Percentiles rank a stretch among this genome's conserved stretches.
Conservation (phyloP, 805 yeast species). For the Schwanniomyces polymorphus region DNA sequence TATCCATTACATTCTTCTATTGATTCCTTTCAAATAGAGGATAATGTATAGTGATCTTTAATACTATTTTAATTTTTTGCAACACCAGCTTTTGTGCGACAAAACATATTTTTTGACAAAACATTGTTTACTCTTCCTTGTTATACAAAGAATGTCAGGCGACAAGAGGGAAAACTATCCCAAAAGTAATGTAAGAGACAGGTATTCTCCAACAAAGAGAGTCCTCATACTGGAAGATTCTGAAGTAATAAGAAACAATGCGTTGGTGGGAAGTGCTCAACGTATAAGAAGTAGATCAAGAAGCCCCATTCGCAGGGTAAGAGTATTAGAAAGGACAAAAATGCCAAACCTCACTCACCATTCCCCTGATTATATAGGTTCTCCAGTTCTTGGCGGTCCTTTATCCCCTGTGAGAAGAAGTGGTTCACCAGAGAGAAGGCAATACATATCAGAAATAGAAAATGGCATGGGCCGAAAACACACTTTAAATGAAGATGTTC, state of each 20-base stretch:
- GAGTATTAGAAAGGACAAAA: not conserved
- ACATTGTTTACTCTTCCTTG: not conserved
- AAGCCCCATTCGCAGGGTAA: not conserved
- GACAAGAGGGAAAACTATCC: slow-evolving; percentile 1
- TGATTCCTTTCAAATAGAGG: too few relatives aligned
- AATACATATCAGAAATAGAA: slow-evolving; percentile 29
- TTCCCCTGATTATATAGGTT: not conserved
- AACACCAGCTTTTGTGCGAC: not conserved
- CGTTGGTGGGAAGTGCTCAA: not conserved
- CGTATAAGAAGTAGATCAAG: not conserved
- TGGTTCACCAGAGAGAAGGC: slow-evolving; percentile 36
- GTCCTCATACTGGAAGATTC: slow-evolving; percentile 2
- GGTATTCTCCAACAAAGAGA: slow-evolving; percentile 8
- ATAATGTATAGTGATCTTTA: not conserved
- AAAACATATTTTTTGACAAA: not conserved
- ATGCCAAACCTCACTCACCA: not conserved
- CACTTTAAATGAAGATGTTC: slow-evolving; percentile 13
- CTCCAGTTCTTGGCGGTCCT: not conserved
- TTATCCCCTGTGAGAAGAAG: slow-evolving; percentile 27
- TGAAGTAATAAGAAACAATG: not conserved
- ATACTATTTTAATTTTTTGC: not conserved
- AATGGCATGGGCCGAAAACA: slow-evolving; percentile 14
- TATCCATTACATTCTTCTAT: too few relatives aligned
- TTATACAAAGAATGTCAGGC: not conserved
- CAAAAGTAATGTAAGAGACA: slow-evolving; percentile 5